Evolutionary conservation across 2,329 filamentous ascomycete genomes (phyloP), one percentile per base, ranked within the genome.

Genomic region (Colletotrichum higginsianum): DNA sequence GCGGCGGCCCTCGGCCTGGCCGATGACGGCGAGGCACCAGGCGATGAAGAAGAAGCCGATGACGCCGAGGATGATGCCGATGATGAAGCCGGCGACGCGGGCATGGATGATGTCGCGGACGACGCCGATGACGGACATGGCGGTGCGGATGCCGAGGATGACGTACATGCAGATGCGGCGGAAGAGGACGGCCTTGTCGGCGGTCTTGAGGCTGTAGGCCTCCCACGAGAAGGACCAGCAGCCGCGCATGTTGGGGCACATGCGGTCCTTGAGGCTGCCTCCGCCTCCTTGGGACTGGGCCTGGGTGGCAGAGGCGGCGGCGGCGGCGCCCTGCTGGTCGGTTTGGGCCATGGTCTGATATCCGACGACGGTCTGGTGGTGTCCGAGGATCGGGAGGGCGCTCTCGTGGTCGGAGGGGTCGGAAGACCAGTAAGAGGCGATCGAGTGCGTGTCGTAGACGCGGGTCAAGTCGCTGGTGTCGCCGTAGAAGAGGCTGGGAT

Each of bases 141-240:
- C 70, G 16, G 66, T 70, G 42, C 70, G 60, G 18, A 52, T 52
- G 42, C 46, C 66, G 42, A 72, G 66, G 49, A 61, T 52, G 49
- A 66, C n/a, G 38, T 56, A 56, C 70, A 72, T 72, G 66, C 66
- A 72, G 23, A 70, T 40, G n/a, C 66, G 66, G 3, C 70, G 70
- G 30, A 61, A 23, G 44, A 71, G 55, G 23, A 50, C 66, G 40
- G 55, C 30, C 47, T 30, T 66, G 61, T 71, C 70, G 21, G 70
- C 30, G 12, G 66, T 57, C 35, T 66, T 65, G 47, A 72, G 61
- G 18, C 50, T 66, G 42, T 66, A 72, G 15, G 66, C 66, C n/a
- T 71, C 55, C 66, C 60, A 66, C 42, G 55, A 65, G 61, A 72
- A 72, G 35, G 60, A 50, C 66, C 66, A 71, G 61, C 66, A 71